Conservation (phyloP, 73 alveolate genomes). For the Paramecium biaurelia region DNA sequence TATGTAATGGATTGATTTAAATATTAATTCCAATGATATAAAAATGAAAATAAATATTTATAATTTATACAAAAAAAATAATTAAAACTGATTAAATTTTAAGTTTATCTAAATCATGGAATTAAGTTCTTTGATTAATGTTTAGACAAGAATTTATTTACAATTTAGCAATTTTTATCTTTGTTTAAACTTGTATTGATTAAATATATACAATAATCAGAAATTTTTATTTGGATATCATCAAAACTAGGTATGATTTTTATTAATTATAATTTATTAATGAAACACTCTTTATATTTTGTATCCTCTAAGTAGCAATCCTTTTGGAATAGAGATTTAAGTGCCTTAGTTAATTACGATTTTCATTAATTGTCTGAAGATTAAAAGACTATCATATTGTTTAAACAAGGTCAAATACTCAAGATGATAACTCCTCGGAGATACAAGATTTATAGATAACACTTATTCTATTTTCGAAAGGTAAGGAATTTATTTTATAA, state of each 20-base stretch:
- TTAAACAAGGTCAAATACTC: neutral
- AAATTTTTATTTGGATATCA: neutral
- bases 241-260: neutral
- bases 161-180: neutral
- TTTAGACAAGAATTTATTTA: neutral
- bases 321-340: neutral
- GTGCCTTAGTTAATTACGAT: neutral
- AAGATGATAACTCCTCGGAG: neutral
- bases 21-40: neutral
- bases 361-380: neutral
- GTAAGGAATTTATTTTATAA: neutral
- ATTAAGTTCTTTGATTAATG: neutral
- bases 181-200: neutral
- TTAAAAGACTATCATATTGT: neutral
- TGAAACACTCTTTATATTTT: neutral
- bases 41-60: neutral
- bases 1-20: neutral
- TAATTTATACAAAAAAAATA: neutral
- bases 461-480: neutral
- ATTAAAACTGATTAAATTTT: neutral
- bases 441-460: neutral
- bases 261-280: neutral
- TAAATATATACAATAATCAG: neutral
- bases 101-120: neutral
- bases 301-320: neutral